Base-by-base conservation (phyloP, 176 grass and related monocot species). In the Carex cristatella region DNA sequence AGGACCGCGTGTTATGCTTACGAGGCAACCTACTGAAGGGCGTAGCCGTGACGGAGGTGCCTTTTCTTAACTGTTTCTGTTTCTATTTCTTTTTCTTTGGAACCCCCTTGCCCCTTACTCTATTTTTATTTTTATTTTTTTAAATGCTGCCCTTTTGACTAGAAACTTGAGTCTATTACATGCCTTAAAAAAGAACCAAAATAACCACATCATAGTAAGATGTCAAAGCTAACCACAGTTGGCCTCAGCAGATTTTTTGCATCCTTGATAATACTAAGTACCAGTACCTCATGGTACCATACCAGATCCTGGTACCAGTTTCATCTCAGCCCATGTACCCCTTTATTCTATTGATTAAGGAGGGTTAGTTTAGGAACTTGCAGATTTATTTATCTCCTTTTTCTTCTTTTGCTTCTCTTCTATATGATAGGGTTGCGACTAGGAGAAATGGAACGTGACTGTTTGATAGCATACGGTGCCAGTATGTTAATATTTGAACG, bases 381-480 rank as follows among this genome's bases (percentile, higher is more conserved):
- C 48, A 51, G 48, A 10, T 51, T 51, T 51, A 51, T 2, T 51
- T 18, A 27, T 74, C 14, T 73, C 40, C 14, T 28, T 44, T 61
- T 67, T 28, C 10, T 79, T 19, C 56, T 69, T 63, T 61, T 48
- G 69, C 28, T 53, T 81, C n/a, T 61, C 2, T 86, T 80, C 35
- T 35, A n/a, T 60, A 48, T 64, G 32, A 67, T 73, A 95, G 96
- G 96, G 57, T 76, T 98, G 10, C 89, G 96, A 86, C 89, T 95
- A 85, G 96, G 96, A 88, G 93, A 98, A 76, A 98, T 98, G 96
- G 96, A 98, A 71, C 93, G 96, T 49, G 96, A 98, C 62, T 98
- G 93, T 84, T 92, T 98, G 86, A 95, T 98, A 85, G 96, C 93
- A 23, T 94, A 95, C 4, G 96, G 96, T 81, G 91, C 95, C 38